Conservation (phyloP, 2,329 filamentous ascomycete genomes). For the Fusarium guadeloupense region DNA sequence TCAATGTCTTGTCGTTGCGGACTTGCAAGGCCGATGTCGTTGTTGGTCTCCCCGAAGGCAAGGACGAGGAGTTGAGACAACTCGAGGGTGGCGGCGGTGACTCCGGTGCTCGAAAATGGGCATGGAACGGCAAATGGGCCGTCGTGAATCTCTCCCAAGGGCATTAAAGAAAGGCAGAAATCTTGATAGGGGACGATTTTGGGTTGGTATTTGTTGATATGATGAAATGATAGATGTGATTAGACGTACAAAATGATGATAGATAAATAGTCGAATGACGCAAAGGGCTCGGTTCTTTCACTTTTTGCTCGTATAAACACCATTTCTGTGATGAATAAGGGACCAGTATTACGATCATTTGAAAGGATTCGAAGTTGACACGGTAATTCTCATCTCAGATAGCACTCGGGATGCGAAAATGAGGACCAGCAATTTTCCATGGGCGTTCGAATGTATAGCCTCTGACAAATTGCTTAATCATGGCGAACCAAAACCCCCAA, state of each 20-base stretch:
- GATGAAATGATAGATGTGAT: slow-evolving; percentile 23
- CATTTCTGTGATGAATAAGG: too few species aligned
- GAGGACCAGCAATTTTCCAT: too few species aligned
- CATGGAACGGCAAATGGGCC: slow-evolving; percentile 96
- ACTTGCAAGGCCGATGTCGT: slow-evolving; percentile 98
- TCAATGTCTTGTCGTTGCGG: slow-evolving; percentile 86
- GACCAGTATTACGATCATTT: too few species aligned
- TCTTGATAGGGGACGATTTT: not conserved
- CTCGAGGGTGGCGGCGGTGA: slow-evolving; percentile 77
- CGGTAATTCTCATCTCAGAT: too few species aligned
- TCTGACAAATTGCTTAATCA: too few species aligned
- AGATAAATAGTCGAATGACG: not conserved
- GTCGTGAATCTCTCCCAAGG: slow-evolving; percentile 70
- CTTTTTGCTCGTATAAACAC: not conserved
- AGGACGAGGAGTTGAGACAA: slow-evolving; percentile 81
- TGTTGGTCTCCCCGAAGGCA: slow-evolving; percentile 82
- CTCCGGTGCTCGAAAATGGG: slow-evolving; percentile 80
- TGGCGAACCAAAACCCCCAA: too few species aligned
- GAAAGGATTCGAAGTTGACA: not conserved
- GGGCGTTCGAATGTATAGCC: too few species aligned
- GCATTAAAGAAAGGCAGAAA: slow-evolving; percentile 32
- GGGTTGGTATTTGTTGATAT: slow-evolving; percentile 5
- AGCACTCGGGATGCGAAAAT: too few species aligned
- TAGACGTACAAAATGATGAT: slow-evolving; percentile 24
- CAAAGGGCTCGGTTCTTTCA: not conserved